A percentile compares a stretch with the other conserved stretches of the same genome.
phyloP scores from a whole-genome alignment of 2,329 filamentous ascomycete species.

The Colletotrichum plurivorum region DNA sequence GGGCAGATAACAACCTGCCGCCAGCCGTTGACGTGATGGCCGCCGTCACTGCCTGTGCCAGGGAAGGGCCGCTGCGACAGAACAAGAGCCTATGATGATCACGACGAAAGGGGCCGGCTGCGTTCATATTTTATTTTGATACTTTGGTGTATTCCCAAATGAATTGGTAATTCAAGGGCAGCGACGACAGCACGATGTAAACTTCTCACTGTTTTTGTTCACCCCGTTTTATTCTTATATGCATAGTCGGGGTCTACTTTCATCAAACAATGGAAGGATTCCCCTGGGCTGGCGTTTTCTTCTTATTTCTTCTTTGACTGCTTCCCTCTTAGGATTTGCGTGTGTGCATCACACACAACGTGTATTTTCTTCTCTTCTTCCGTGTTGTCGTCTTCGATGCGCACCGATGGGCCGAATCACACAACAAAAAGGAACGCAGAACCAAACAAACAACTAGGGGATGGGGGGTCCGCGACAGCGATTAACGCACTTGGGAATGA shows the following conservation, averaged over 20 bases:
- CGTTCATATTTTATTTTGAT: slow-evolving; percentile 28
- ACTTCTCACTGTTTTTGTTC: slow-evolving; percentile 24
- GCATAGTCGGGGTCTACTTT: slow-evolving; percentile 28
- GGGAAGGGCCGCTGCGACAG: background rate
- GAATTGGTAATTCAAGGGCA: slow-evolving; percentile 39
- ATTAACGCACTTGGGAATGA: slow-evolving; percentile 1
- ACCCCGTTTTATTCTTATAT: slow-evolving; percentile 36
- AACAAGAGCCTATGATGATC: slow-evolving; percentile 34
- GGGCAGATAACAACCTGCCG: slow-evolving; percentile 18
- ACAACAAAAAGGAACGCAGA: background rate
- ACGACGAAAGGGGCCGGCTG: slow-evolving; percentile 39
- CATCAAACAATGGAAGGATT: background rate
- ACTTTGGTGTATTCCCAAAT: slow-evolving; percentile 26
- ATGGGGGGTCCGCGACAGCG: background rate
- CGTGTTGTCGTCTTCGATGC: background rate
- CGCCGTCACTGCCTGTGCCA: background rate
- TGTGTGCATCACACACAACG: background rate
- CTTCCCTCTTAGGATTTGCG: background rate
- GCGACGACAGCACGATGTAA: slow-evolving; percentile 41
- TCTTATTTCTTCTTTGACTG: slow-evolving; percentile 9
- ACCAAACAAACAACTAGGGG: background rate
- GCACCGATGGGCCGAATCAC: background rate
- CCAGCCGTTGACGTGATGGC: background rate
- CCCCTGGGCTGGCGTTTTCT: slow-evolving; percentile 30
- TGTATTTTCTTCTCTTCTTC: slow-evolving; percentile 1